Conservation (phyloP, 345 rosid species). For the Lepidium sativum region DNA sequence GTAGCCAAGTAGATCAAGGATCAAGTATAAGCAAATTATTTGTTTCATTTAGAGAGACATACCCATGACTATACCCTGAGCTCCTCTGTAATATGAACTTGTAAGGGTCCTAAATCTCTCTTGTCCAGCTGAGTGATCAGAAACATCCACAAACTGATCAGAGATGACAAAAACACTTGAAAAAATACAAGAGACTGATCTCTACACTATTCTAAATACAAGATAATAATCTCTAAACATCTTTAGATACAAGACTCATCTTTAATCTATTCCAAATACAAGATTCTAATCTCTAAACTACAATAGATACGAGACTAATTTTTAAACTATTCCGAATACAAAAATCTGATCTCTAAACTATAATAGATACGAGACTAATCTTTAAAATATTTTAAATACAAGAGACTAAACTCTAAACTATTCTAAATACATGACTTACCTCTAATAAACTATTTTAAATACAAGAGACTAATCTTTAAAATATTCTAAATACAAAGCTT, state of each 20-base stretch:
- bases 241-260: not conserved
- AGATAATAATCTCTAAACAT: not conserved
- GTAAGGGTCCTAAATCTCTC: constrained; percentile 93
- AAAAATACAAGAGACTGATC: not conserved
- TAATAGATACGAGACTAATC: too few relatives aligned
- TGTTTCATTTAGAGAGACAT: constrained; percentile 5
- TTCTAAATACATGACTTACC: not conserved
- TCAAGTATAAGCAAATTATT: not conserved
- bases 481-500: not conserved
- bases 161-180: not conserved
- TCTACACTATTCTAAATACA: not conserved
- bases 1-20: not conserved
- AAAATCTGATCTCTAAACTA: too few relatives aligned
- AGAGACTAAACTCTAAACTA: not conserved
- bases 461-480: not conserved
- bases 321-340: not conserved
- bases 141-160: not conserved
- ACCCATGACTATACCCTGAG: constrained; percentile 97
- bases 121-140: constrained; percentile 76
- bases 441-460: too few relatives aligned
- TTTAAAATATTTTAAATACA: not conserved
- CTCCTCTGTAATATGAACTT: constrained; percentile 93
- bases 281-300: not conserved
- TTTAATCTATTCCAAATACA: not conserved
- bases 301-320: not conserved